phyloP scores from a whole-genome alignment of 1,139 yeast genomes.

The Diutina rugosa region DNA sequence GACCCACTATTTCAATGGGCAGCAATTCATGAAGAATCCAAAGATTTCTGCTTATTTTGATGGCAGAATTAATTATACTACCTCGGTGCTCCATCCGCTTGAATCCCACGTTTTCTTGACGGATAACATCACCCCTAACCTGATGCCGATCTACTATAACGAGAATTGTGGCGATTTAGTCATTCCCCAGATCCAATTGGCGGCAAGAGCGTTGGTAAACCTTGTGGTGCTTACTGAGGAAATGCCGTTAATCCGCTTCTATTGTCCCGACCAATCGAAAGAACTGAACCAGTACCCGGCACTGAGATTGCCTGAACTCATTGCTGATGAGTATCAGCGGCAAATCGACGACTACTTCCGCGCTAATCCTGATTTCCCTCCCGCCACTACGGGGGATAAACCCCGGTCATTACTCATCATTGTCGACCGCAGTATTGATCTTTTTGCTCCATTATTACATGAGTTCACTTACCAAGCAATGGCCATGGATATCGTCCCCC shows the following conservation, averaged over 20 bases:
- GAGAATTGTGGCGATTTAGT: constrained; percentile 51
- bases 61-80: constrained; percentile 3
- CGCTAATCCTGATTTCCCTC: constrained; percentile 48
- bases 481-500: constrained; percentile 61
- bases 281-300: constrained; percentile 38
- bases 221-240: constrained; percentile 75
- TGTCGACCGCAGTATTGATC: constrained; percentile 74
- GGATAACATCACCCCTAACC: constrained; percentile 28
- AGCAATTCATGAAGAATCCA: constrained; percentile 19
- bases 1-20: constrained; percentile 13
- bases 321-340: constrained; percentile 62
- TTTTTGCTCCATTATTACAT: constrained; percentile 75
- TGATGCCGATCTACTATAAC: constrained; percentile 69
- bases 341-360: constrained; percentile 70
- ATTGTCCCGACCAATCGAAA: constrained; percentile 30
- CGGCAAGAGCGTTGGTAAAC: constrained; percentile 55
- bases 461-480: constrained; percentile 92
- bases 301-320: constrained; percentile 51
- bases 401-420: constrained; percentile 68
- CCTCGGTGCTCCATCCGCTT: constrained; percentile 11
- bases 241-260: constrained; percentile 66
- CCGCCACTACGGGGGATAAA: constrained; percentile 39
- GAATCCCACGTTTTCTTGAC: constrained; percentile 28
- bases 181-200: constrained; percentile 39
- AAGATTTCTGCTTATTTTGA: constrained; percentile 19